Conservation (phyloP, 805 yeast genomes). For the Candida michaelii region DNA sequence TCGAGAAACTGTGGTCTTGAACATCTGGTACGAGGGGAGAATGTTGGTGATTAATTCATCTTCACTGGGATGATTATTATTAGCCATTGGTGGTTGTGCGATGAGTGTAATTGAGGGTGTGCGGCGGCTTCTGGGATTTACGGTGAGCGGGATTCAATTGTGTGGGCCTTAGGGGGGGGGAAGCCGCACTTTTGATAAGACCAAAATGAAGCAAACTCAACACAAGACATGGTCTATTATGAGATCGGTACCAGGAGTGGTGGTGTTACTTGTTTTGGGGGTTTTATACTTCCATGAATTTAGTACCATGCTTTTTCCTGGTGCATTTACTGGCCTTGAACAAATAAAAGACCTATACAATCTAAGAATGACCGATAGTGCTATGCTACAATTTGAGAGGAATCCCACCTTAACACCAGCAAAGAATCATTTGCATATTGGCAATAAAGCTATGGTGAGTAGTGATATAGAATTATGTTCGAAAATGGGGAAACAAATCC, state of each 20-base stretch:
- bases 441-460: slow-evolving; percentile 60
- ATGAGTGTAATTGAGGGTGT: slow-evolving; percentile 1
- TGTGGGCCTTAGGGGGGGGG: background rate
- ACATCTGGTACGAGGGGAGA: slow-evolving; percentile 47
- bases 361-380: slow-evolving; percentile 4
- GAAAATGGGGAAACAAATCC: slow-evolving; percentile 55
- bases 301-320: background rate
- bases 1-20: slow-evolving; percentile 41
- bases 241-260: background rate
- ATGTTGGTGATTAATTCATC: slow-evolving; percentile 31
- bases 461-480: slow-evolving; percentile 67
- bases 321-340: background rate
- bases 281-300: background rate
- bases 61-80: slow-evolving; percentile 9
- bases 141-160: background rate
- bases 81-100: slow-evolving; percentile 3
- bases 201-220: background rate
- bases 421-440: slow-evolving; percentile 35
- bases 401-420: slow-evolving; percentile 47
- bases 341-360: background rate
- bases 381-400: slow-evolving; percentile 12
- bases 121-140: background rate
- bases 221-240: background rate
- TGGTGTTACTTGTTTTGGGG: background rate
- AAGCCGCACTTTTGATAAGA: slow-evolving; percentile 5